Conservation (phyloP, 108 stramenopile species). For the Hondaea fermentalgiana region DNA sequence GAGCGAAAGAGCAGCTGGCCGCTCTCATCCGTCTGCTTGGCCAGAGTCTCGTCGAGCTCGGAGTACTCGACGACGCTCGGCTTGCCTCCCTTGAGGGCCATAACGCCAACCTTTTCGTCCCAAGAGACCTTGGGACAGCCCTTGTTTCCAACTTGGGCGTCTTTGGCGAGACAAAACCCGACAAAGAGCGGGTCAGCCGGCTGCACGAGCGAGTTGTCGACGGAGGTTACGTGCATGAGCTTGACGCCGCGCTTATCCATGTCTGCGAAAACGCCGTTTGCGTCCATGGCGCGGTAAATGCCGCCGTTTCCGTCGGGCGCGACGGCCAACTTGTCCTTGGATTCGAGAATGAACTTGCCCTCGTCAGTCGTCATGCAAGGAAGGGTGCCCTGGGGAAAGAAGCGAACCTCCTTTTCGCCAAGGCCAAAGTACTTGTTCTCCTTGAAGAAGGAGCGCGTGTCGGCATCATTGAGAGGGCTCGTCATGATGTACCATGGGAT, state of each 20-base stretch:
- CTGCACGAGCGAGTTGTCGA: conserved; percentile 85
- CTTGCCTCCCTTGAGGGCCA: conserved; percentile 55
- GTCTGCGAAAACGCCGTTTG: conserved; percentile 65
- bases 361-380: conserved; percentile 68
- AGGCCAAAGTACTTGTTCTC: conserved; percentile 70
- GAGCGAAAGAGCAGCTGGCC: conserved; percentile 51
- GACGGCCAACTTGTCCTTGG: conserved; percentile 51
- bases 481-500: conserved; percentile 94
- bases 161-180: conserved; percentile 69
- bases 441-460: conserved; percentile 66
- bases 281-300: conserved; percentile 80
- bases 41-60: neutral
- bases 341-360: conserved; percentile 82
- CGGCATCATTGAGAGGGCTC: conserved; percentile 80
- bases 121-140: conserved; percentile 71
- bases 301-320: conserved; percentile 97
- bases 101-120: conserved; percentile 85
- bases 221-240: conserved; percentile 79
- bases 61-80: conserved; percentile 27
- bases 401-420: conserved; percentile 55
- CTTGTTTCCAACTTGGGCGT: conserved; percentile 89
- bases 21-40: neutral
- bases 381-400: conserved; percentile 85
- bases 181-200: conserved; percentile 88
- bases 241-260: conserved; percentile 69